Conservation (phyloP, 202 grass and related monocot genomes). For the Digitaria exilis region DNA sequence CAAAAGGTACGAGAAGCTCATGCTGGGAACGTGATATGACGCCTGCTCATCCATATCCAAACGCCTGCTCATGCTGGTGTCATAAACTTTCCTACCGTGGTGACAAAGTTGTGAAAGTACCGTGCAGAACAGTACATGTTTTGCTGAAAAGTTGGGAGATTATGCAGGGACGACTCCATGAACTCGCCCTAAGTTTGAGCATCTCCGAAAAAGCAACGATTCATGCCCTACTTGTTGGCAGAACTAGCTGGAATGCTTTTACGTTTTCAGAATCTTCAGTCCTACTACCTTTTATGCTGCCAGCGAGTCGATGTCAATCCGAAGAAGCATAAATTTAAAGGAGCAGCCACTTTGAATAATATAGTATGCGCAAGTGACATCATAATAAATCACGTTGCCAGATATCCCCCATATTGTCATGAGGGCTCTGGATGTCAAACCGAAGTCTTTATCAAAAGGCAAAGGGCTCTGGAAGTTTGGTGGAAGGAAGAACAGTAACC, state of each 20-base stretch:
- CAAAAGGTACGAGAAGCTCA: slow-evolving; percentile 5
- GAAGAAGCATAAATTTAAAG: slow-evolving; percentile 14
- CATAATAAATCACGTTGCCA: neutral
- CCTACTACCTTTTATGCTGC: neutral
- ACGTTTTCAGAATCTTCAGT: slow-evolving; percentile 5
- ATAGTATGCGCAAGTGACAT: neutral
- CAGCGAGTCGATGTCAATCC: neutral
- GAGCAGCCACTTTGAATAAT: slow-evolving; percentile 11
- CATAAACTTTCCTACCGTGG: neutral
- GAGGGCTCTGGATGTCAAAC: too few species aligned
- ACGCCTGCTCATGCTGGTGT: neutral
- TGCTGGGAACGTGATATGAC: neutral
- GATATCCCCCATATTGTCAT: neutral
- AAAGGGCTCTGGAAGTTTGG: neutral
- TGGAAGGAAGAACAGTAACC: neutral
- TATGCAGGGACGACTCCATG: neutral
- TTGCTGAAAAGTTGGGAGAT: neutral
- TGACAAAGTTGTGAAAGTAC: neutral
- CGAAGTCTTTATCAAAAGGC: neutral
- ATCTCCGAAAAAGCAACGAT: neutral
- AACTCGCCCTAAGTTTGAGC: neutral
- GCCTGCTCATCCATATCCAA: neutral
- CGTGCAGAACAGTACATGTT: neutral
- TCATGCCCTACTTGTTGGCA: neutral
- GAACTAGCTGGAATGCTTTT: neutral